Conservation (phyloP, 352 stramenopile species). For the Phytophthora kernoviae region DNA sequence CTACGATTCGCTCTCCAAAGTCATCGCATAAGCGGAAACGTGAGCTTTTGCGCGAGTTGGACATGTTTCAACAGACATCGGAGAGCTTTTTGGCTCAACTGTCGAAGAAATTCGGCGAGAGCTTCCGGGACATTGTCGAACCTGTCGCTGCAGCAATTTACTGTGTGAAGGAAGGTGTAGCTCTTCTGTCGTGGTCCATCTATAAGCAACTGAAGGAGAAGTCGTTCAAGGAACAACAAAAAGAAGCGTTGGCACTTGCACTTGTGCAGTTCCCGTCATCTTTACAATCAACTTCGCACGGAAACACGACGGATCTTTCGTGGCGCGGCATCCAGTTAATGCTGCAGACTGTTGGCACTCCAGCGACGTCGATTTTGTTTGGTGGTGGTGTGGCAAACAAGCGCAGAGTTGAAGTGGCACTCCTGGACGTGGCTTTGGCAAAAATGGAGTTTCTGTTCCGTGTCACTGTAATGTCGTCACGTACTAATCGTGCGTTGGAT, state of each 20-base stretch:
- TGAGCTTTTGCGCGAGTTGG: constrained; percentile 80
- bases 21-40: constrained; percentile 54
- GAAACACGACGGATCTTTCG: constrained; percentile 48
- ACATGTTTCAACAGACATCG: constrained; percentile 91
- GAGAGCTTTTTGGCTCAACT: constrained; percentile 79
- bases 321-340: constrained; percentile 81
- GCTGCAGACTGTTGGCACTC: constrained; percentile 51
- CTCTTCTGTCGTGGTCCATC: constrained; percentile 69
- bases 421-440: constrained; percentile 69
- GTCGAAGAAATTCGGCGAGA: constrained; percentile 66
- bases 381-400: constrained; percentile 44
- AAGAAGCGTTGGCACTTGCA: constrained; percentile 51
- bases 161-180: constrained; percentile 87
- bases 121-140: constrained; percentile 87
- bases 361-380: constrained; percentile 52
- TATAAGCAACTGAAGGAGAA: constrained; percentile 57
- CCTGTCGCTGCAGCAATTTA: constrained; percentile 78
- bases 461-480: constrained; percentile 34
- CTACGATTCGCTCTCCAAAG: constrained; percentile 32
- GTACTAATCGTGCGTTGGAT: constrained; percentile 23
- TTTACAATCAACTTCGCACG: constrained; percentile 12
- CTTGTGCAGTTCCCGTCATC: constrained; percentile 77
- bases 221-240: constrained; percentile 50
- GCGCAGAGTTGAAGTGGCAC: constrained; percentile 68
- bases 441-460: constrained; percentile 79